Base-by-base conservation (phyloP, 805 yeast species). In the Saccharomycopsis malanga region DNA sequence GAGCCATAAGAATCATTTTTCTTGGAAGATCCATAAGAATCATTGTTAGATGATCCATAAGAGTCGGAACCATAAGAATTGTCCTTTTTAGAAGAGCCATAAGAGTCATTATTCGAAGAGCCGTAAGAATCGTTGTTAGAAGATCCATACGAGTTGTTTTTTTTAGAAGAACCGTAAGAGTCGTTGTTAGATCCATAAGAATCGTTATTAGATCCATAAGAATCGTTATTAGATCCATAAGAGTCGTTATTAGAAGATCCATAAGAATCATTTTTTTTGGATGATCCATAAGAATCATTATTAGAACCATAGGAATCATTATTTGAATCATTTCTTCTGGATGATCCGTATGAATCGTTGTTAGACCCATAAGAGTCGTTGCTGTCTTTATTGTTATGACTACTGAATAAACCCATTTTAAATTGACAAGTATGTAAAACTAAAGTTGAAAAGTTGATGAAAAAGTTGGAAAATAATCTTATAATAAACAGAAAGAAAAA, bases 11-110 rank as follows among this genome's bases (percentile, higher is more conserved):
- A 44, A 41, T 56, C 49, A 21, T 34, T 40, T 17, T 46, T 46
- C 36, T 50, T 55, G 20, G 53, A 53, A 7, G 64, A 57, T 49
- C 60, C 57, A 41, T 57, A 48, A 27, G 65, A 61, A 57, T 66
- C 60, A 53, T 58, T 55, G 55, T 63, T 62, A 39, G 58, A 60
- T 27, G 61, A 58, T 37, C 65, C 67, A 49, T 61, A 60, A 20
- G 64, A 58, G 58, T 58, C 57, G 35, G n/a, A n/a, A n/a, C n/a
- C n/a, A n/a, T n/a, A n/a, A n/a, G n/a, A n/a, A n/a, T n/a, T n/a
- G n/a, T n/a, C n/a, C n/a, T 46, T 47, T 12, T 46, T 48, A 36
- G 49, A 52, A 25, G 49, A 44, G n/a, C 58, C 55, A 51, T 53
- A 56, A 27, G 55, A 53, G 5, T 57, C 48, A 34, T 27, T 29